These are phyloP conservation scores for Pseudogymnoascus sp. DNA, from an alignment of 2,329 filamentous ascomycete species.

Conservation along the genomic window DNA sequence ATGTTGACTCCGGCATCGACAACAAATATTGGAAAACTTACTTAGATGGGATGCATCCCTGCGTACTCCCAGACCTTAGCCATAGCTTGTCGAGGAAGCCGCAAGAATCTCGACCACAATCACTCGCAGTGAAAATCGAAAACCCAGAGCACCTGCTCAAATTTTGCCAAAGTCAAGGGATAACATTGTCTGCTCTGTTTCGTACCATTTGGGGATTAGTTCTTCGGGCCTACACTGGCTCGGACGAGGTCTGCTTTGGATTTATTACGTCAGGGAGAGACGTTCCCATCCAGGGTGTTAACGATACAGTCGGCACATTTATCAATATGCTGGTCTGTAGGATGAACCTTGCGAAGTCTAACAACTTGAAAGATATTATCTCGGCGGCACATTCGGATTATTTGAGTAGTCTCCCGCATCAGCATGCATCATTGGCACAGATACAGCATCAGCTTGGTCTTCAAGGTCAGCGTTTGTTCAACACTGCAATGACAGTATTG, in stretches of 20 bases:
- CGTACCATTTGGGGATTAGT: constrained; percentile 33
- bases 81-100: not conserved
- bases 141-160: constrained; percentile 24
- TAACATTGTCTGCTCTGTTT: constrained; percentile 26
- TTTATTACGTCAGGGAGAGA: constrained; percentile 36
- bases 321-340: constrained; percentile 34
- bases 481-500: constrained; percentile 15
- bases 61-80: constrained; percentile 30
- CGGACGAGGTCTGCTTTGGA: constrained; percentile 34
- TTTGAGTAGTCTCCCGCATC: constrained; percentile 28
- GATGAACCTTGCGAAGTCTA: not conserved
- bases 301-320: constrained; percentile 33
- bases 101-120: constrained; percentile 18
- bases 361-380: not conserved
- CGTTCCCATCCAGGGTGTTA: constrained; percentile 37
- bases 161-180: constrained; percentile 30
- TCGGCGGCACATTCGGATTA: constrained; percentile 18
- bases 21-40: constrained; percentile 26
- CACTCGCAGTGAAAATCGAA: constrained; percentile 9
- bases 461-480: constrained; percentile 18
- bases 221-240: constrained; percentile 21
- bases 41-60: constrained; percentile 23
- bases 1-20: constrained; percentile 32
- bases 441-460: constrained; percentile 28
- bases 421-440: constrained; percentile 36